Percentiles rank a stretch among this genome's conserved stretches.
Evolutionary conservation across 345 rosid genomes (phyloP).

Genomic region (Dimocarpus longan): DNA sequence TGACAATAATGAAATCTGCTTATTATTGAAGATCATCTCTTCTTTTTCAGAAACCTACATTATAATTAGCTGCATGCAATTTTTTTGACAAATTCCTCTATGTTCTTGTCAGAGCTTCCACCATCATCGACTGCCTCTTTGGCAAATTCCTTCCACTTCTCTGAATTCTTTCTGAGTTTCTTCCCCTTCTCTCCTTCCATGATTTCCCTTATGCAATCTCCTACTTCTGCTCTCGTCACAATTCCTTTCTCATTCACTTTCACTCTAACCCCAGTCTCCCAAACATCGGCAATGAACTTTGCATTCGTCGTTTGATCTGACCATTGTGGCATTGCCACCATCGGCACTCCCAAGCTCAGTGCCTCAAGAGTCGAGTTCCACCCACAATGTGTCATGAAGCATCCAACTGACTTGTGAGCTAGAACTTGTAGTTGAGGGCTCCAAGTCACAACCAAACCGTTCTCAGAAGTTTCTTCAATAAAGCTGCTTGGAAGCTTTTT

Average conservation of each 20-base stretch:
- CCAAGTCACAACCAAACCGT: constrained; percentile 56
- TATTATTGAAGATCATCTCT: neutral
- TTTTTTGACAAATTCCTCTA: constrained; percentile 39
- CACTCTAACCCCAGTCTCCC: constrained; percentile 39
- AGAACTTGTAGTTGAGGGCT: constrained; percentile 55
- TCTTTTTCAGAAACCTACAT: neutral
- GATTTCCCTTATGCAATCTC: constrained; percentile 46
- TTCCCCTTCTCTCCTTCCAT: constrained; percentile 49
- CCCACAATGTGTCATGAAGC: constrained; percentile 57
- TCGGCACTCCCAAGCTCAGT: constrained; percentile 26
- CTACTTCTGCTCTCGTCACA: constrained; percentile 47
- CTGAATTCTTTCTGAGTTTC: constrained; percentile 43
- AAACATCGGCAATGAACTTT: constrained; percentile 43
- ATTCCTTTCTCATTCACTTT: constrained; percentile 32
- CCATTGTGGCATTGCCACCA: constrained; percentile 38
- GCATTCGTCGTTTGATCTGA: constrained; percentile 30
- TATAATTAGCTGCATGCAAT: neutral
- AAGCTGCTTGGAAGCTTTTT: constrained; percentile 40
- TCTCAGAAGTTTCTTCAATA: constrained; percentile 31
- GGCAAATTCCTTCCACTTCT: constrained; percentile 53
- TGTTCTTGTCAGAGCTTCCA: constrained; percentile 55
- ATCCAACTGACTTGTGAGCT: constrained; percentile 44
- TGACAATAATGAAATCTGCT: no score
- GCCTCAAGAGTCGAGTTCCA: constrained; percentile 47
- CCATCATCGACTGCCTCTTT: constrained; percentile 37